These are phyloP conservation scores for Bipolaris bicolor DNA, from an alignment of 2,329 filamentous ascomycete species.

Conservation along the genomic window DNA sequence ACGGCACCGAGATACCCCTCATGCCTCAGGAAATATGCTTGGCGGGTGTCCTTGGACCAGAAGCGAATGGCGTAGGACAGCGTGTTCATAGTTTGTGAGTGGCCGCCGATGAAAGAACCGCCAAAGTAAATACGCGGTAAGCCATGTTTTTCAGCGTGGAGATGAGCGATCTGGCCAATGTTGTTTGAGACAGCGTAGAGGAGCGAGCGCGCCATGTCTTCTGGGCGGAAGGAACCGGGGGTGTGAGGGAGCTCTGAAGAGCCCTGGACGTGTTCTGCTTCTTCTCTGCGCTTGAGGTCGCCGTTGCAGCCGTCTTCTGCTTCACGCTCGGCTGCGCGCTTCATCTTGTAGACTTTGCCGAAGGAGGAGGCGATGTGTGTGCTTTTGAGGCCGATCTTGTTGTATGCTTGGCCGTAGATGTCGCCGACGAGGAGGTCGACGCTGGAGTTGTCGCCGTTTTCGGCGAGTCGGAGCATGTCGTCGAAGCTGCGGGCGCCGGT, in stretches of 20 bases:
- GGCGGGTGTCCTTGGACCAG: constrained; percentile 92
- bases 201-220: constrained; percentile 88
- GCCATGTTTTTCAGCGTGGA: constrained; percentile 95
- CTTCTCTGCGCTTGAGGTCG: constrained; percentile 50
- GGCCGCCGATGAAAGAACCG: constrained; percentile 93
- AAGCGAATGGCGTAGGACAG: constrained; percentile 96
- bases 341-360: constrained; percentile 94
- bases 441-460: constrained; percentile 85
- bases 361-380: constrained; percentile 96
- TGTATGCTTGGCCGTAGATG: constrained; percentile 95
- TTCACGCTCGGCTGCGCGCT: constrained; percentile 78
- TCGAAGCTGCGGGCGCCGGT: constrained; percentile 97
- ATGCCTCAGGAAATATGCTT: constrained; percentile 93
- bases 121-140: constrained; percentile 96
- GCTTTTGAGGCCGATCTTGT: constrained; percentile 94
- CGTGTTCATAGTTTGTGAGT: constrained; percentile 97
- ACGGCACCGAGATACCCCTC: constrained; percentile 95
- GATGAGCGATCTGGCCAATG: constrained; percentile 94
- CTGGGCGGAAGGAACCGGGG: constrained; percentile 67
- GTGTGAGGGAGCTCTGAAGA: constrained; percentile 41
- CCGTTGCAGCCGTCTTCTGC: constrained; percentile 72
- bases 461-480: constrained; percentile 93
- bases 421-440: constrained; percentile 98
- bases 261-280: constrained; percentile 44
- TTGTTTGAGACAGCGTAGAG: constrained; percentile 96